Conservation (phyloP, 495 filamentous ascomycete species). For the Neurospora sp. region DNA sequence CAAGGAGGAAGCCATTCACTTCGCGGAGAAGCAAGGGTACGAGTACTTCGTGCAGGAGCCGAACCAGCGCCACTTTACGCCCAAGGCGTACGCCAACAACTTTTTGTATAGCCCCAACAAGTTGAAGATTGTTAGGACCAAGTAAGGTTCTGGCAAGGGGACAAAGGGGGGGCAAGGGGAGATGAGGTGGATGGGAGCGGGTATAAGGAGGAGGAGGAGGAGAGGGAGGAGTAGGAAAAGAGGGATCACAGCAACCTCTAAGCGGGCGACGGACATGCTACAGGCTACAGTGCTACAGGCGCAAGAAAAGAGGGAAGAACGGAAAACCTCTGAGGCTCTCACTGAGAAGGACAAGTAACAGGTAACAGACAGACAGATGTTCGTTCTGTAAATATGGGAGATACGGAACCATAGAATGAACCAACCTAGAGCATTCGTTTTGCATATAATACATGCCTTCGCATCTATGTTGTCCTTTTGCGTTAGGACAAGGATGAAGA, state of each 20-base stretch:
- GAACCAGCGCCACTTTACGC: slow-evolving; percentile 70
- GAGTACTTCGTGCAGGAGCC: slow-evolving; percentile 99
- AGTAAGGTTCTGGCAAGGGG: slow-evolving; percentile 38
- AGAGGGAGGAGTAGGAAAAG: slow-evolving; percentile 38
- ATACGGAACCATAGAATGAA: neutral
- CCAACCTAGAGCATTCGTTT: neutral
- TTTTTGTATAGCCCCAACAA: slow-evolving; percentile 76
- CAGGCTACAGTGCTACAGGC: neutral
- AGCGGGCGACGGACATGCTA: neutral
- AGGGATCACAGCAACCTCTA: neutral
- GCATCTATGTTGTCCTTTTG: too few species aligned
- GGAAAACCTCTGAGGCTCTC: neutral
- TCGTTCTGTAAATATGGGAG: neutral
- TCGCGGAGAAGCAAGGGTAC: slow-evolving; percentile 97
- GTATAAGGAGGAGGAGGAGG: too few species aligned
- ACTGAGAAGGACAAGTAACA: neutral
- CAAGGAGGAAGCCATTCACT: slow-evolving; percentile 90
- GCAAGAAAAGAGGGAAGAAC: neutral
- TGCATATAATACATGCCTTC: neutral
- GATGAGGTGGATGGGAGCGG: too few species aligned
- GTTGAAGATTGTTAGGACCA: slow-evolving; percentile 87
- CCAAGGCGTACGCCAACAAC: slow-evolving; percentile 96
- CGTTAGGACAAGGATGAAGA: too few species aligned
- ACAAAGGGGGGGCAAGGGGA: too few species aligned
- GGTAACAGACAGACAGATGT: neutral